phyloP scores from a whole-genome alignment of 352 stramenopile species.

The Phytopythium ostracodes region DNA sequence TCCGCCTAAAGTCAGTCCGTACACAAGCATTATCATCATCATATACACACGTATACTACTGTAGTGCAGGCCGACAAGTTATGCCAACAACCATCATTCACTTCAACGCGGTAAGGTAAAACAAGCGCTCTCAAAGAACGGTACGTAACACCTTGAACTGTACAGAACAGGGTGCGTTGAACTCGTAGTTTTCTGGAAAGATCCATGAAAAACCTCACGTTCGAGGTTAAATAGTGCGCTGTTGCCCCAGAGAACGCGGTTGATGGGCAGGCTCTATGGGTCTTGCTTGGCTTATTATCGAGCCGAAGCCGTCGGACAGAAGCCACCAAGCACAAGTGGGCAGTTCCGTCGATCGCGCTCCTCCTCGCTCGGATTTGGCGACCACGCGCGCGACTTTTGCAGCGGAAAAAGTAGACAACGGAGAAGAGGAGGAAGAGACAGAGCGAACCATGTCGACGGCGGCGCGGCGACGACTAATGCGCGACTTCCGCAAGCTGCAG shows the following conservation, averaged over 20 bases:
- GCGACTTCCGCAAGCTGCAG: slow-evolving; percentile 97
- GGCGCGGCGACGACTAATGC: slow-evolving; percentile 94
- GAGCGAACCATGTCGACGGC: slow-evolving; percentile 88
- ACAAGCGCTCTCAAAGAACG: not conserved
- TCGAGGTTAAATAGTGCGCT: too few species aligned
- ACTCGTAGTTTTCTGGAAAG: slow-evolving; percentile 1
- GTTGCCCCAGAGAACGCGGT: not conserved
- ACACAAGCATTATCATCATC: too few species aligned
- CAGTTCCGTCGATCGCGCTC: not conserved
- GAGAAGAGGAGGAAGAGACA: not conserved
- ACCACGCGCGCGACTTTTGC: not conserved
- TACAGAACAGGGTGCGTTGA: too few species aligned
- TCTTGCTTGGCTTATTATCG: not conserved
- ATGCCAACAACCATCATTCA: too few species aligned
- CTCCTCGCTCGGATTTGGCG: not conserved
- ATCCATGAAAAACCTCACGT: not conserved
- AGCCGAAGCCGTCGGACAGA: not conserved
- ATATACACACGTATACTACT: too few species aligned
- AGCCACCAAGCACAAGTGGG: not conserved
- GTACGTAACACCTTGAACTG: too few species aligned
- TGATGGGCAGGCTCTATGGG: slow-evolving; percentile 1
- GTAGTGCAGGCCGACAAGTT: too few species aligned
- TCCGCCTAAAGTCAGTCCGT: slow-evolving; percentile 12
- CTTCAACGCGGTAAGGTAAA: not conserved
- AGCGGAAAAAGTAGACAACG: not conserved